Evolutionary conservation across 2,329 filamentous ascomycete genomes (phyloP).

Genomic region (Ampelomyces quisqualis): DNA sequence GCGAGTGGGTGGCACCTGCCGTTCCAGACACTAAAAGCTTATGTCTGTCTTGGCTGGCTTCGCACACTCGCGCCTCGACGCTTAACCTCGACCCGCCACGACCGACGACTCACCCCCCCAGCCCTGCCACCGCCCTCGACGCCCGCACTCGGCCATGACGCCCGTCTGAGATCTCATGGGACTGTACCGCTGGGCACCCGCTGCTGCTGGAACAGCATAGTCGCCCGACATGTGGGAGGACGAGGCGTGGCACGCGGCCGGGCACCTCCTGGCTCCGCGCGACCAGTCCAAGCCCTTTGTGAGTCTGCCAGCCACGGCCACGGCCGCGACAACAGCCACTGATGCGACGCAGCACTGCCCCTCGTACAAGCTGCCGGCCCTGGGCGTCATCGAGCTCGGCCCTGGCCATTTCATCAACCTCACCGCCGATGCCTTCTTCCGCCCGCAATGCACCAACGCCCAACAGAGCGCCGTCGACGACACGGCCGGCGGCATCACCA

Average conservation of each 20-base stretch:
- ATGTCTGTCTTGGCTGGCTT: constrained; percentile 24
- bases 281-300: constrained; percentile 36
- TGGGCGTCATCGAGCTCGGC: constrained; percentile 57
- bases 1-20: constrained; percentile 16
- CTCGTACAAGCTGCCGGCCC: constrained; percentile 62
- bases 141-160: no score
- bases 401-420: constrained; percentile 60
- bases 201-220: constrained; percentile 42
- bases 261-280: constrained; percentile 22
- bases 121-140: no score
- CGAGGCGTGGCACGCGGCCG: constrained; percentile 24
- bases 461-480: constrained; percentile 42
- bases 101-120: background rate
- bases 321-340: background rate
- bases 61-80: constrained; percentile 24
- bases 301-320: constrained; percentile 19
- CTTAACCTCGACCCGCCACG: constrained; percentile 16
- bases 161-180: constrained; percentile 33
- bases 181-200: constrained; percentile 19
- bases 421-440: constrained; percentile 60
- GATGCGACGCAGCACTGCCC: constrained; percentile 55
- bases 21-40: constrained; percentile 22
- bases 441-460: constrained; percentile 56
- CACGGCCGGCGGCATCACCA: constrained; percentile 43
- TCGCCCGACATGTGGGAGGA: constrained; percentile 35